These are phyloP conservation scores for Candida wancherniae DNA, from an alignment of 805 yeast species.

Conservation along the genomic window DNA sequence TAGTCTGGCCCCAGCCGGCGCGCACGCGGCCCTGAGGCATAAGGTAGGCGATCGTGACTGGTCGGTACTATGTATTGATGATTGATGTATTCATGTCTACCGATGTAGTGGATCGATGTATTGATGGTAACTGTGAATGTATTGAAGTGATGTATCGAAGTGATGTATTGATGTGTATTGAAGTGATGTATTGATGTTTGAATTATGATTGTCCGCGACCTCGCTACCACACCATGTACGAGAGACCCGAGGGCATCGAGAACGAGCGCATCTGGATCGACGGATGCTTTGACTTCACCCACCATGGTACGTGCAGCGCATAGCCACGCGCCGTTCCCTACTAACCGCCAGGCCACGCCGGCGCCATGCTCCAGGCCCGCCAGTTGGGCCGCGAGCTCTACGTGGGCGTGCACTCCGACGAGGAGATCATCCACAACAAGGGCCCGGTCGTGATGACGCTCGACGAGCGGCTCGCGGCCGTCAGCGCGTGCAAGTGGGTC, in stretches of 20 bases:
- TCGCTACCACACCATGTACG: constrained; percentile 27
- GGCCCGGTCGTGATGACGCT: constrained; percentile 93
- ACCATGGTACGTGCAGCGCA: constrained; percentile 60
- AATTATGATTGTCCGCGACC: not conserved
- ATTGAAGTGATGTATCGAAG: no score
- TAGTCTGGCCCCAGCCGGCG: no score
- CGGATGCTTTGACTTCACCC: constrained; percentile 97
- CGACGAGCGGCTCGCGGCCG: constrained; percentile 77
- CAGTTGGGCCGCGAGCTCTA: constrained; percentile 69
- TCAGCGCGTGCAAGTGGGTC: constrained; percentile 87
- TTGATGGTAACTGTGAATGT: no score
- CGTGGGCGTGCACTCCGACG: constrained; percentile 92
- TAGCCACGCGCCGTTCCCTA: not conserved
- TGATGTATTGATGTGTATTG: no score
- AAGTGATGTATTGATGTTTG: no score
- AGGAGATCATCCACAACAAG: constrained; percentile 74
- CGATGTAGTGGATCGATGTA: no score
- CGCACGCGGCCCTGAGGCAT: no score
- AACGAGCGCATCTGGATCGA: constrained; percentile 80
- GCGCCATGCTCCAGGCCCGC: constrained; percentile 92
- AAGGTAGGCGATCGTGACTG: no score
- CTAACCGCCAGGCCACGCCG: constrained; percentile 66
- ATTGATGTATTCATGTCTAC: no score
- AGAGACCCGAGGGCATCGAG: constrained; percentile 39
- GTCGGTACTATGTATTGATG: no score